A percentile compares a stretch with the other conserved stretches of the same genome.
Evolutionary conservation across 208 protist genomes (phyloP).

Genomic region (Trypanosoma caninum): DNA sequence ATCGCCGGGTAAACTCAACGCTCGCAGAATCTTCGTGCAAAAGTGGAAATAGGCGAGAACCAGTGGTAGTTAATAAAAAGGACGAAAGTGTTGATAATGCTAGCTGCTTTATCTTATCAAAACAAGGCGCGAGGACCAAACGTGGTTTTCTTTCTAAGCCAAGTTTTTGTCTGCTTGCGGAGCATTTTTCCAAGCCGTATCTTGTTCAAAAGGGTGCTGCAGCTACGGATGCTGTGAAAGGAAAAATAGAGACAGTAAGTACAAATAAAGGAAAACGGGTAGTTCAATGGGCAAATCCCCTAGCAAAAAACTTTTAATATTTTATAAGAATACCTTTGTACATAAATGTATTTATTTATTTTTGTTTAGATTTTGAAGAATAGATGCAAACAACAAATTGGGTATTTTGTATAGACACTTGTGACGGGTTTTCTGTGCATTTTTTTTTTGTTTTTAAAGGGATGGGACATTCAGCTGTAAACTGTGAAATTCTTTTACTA

Average conservation of each 20-base stretch:
- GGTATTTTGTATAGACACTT: too few species aligned
- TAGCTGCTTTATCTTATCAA: background rate
- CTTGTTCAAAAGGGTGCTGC: background rate
- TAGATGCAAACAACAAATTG: too few species aligned
- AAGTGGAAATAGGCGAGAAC: background rate
- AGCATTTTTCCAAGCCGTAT: background rate
- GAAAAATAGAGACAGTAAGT: too few species aligned
- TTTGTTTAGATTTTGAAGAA: too few species aligned
- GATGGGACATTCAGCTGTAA: too few species aligned
- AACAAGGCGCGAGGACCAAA: background rate
- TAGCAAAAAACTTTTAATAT: too few species aligned
- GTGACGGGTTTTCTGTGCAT: too few species aligned
- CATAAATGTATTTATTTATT: background rate
- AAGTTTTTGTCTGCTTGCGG: slow-evolving; percentile 2
- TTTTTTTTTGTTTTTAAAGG: too few species aligned
- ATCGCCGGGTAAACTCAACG: background rate
- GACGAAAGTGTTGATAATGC: background rate
- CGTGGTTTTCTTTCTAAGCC: slow-evolving; percentile 2
- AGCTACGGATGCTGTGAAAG: too few species aligned
- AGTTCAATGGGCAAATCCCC: too few species aligned
- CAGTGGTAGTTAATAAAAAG: background rate
- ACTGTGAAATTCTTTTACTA: too few species aligned
- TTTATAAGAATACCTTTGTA: background rate
- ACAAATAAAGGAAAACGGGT: too few species aligned
- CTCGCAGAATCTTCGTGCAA: background rate